Conservation (phyloP, 73 alveolate genomes). For the Tetrahymena elliotti region DNA sequence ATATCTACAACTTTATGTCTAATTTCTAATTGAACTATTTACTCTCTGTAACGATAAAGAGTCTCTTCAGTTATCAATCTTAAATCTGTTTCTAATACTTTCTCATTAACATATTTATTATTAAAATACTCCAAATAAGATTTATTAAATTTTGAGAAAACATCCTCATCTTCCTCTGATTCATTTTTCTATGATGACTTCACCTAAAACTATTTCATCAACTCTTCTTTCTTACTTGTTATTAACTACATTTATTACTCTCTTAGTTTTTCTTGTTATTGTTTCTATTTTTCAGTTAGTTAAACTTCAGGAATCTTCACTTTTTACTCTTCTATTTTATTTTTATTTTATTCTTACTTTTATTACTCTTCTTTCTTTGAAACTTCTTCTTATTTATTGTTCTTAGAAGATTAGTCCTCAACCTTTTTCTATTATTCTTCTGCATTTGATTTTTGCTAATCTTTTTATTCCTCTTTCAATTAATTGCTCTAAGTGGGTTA, state of each 20-base stretch:
- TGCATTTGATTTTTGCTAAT: no score
- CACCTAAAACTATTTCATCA: not conserved
- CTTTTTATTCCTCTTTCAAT: not conserved
- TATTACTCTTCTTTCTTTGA: no score
- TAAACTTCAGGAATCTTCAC: not conserved
- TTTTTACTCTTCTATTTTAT: not conserved
- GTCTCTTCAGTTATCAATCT: not conserved
- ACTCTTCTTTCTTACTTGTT: not conserved
- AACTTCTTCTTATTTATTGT: not conserved
- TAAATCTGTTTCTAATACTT: not conserved
- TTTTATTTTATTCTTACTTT: no score
- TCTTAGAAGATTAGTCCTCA: no score
- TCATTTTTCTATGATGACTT: not conserved
- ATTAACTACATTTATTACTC: no score
- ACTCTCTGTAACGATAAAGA: not conserved
- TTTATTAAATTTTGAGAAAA: not conserved
- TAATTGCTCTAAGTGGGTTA: no score
- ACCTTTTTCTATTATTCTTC: no score
- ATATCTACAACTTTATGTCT: not conserved
- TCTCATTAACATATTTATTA: not conserved
- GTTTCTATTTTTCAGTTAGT: not conserved
- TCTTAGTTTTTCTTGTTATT: not conserved
- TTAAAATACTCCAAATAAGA: not conserved
- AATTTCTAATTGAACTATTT: not conserved
- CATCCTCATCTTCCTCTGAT: not conserved